A percentile compares a stretch with the other conserved stretches of the same genome.
Evolutionary conservation across 768 basidiomycete species (phyloP).

Genomic region (Leccinum pellstonianum): DNA sequence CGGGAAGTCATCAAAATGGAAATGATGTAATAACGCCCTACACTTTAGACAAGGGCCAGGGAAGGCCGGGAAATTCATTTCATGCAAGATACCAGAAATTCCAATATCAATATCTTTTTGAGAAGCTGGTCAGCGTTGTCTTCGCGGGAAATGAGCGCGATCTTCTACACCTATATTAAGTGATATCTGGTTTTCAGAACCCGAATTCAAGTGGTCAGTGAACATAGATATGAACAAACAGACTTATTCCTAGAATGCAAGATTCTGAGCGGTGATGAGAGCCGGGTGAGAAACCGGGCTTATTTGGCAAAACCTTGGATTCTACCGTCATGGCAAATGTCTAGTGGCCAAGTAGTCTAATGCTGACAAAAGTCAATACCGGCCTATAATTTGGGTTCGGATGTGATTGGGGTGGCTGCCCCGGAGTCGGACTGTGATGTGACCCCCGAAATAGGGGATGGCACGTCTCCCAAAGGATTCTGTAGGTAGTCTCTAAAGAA

Average conservation of each 20-base stretch:
- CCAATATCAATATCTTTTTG: not conserved
- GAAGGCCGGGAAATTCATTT: not conserved
- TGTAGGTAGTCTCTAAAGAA: constrained; percentile 69
- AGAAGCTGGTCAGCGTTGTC: not conserved
- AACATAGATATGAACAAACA: not conserved
- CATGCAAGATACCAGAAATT: not conserved
- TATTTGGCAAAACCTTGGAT: not conserved
- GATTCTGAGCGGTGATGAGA: not conserved
- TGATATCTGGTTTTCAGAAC: not conserved
- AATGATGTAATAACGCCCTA: not conserved
- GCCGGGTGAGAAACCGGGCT: not conserved
- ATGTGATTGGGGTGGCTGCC: constrained; percentile 41
- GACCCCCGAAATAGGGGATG: constrained; percentile 40
- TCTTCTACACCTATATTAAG: not conserved
- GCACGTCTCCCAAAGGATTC: constrained; percentile 46
- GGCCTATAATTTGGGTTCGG: constrained; percentile 8
- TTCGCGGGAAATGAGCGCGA: not conserved
- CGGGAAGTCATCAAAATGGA: not conserved
- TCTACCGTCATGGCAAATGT: not conserved
- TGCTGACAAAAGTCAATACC: not conserved
- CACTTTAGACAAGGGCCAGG: not conserved
- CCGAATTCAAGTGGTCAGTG: not conserved
- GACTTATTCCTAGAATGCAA: not conserved
- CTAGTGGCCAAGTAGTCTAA: constrained; percentile 7
- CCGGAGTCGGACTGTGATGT: constrained; percentile 45